Percentiles rank a stretch among this genome's conserved stretches.
Conservation (phyloP, 179 eudicot species). For the Spergularia azorica region DNA sequence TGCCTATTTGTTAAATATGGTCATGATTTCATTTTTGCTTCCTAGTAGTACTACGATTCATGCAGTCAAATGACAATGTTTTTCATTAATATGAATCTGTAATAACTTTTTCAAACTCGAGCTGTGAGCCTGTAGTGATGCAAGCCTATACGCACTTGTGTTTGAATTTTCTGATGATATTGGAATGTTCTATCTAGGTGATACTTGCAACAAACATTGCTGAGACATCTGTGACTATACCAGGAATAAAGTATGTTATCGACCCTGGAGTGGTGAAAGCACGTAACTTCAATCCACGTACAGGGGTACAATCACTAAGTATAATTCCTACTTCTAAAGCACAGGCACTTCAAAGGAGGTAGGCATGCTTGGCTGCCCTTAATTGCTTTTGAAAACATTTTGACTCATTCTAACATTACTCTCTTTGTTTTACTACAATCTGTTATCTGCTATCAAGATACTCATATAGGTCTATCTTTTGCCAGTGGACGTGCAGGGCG, state of each 20-base stretch:
- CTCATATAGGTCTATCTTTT: background rate
- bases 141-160: background rate
- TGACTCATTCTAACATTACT: background rate
- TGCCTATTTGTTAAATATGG: background rate
- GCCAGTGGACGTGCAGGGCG: slow-evolving; percentile 99
- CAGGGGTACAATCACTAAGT: slow-evolving; percentile 77
- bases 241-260: slow-evolving; percentile 93
- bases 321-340: slow-evolving; percentile 91
- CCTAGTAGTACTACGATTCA: too few relatives aligned
- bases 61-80: too few relatives aligned
- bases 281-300: slow-evolving; percentile 68
- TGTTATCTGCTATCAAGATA: too few relatives aligned
- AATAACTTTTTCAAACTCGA: too few relatives aligned
- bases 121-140: too few relatives aligned
- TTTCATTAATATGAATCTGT: too few relatives aligned
- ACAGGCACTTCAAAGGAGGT: slow-evolving; percentile 99
- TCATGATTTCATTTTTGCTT: background rate
- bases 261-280: slow-evolving; percentile 99
- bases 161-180: slow-evolving; percentile 10
- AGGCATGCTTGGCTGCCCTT: slow-evolving; percentile 19
- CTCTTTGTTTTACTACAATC: background rate
- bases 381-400: background rate
- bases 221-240: slow-evolving; percentile 96
- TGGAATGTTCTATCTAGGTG: slow-evolving; percentile 46
- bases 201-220: slow-evolving; percentile 98